Evolutionary conservation across 306 rosid genomes (phyloP).

Genomic region (Cyclanthera cordifolia): DNA sequence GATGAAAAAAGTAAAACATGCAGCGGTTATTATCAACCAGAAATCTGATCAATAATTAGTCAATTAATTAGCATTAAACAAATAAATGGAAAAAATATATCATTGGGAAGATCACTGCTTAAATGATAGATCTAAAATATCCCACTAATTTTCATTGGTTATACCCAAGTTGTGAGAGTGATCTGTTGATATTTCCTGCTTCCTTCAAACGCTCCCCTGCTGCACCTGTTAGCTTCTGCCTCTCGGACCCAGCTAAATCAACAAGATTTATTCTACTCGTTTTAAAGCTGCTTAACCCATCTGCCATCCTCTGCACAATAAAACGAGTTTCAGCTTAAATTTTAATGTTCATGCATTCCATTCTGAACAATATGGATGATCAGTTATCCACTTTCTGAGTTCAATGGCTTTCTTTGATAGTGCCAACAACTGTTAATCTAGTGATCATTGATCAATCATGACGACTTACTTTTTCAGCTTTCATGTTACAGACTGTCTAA

Average conservation of each 20-base stretch:
- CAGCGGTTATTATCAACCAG: not conserved
- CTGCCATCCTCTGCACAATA: slow-evolving; percentile 50
- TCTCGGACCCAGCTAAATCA: slow-evolving; percentile 95
- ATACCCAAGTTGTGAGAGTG: slow-evolving; percentile 99
- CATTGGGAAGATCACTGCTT: not conserved
- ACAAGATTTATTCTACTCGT: slow-evolving; percentile 97
- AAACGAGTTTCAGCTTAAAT: slow-evolving; percentile 14
- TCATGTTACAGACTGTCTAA: not conserved
- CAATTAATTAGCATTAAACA: not conserved
- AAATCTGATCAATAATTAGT: not conserved
- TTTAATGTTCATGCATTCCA: not conserved
- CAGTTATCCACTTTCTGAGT: not conserved
- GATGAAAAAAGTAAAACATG: not conserved
- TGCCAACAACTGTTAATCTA: not conserved
- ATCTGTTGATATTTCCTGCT: slow-evolving; percentile 95
- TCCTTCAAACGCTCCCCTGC: slow-evolving; percentile 98
- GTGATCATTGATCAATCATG: not conserved
- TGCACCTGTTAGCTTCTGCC: slow-evolving; percentile 84
- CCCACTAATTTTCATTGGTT: slow-evolving; percentile 13
- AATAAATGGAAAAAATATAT: too few species aligned
- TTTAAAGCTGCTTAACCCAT: slow-evolving; percentile 78
- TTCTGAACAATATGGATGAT: not conserved
- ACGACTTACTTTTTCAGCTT: not conserved
- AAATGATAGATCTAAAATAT: slow-evolving; percentile 4
- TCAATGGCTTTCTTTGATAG: not conserved